Percentiles rank a stretch among this genome's conserved stretches.
These are phyloP conservation scores for Chaetomium globosum DNA, from an alignment of 2,329 filamentous ascomycete genomes.

Conservation along the genomic window DNA sequence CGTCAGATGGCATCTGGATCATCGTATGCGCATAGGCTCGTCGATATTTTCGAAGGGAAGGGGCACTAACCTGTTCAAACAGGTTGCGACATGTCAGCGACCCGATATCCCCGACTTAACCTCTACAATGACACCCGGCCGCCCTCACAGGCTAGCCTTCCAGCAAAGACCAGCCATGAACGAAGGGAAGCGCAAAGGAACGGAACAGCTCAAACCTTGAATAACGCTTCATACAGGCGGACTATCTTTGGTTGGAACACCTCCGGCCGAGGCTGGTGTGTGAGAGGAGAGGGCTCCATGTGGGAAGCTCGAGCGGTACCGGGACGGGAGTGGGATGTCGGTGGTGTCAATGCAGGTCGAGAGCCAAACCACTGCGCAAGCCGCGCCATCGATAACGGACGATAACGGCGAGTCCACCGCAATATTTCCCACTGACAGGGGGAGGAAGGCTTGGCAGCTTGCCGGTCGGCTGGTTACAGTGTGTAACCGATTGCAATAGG, in stretches of 20 bases:
- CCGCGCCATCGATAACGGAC: slow-evolving; percentile 11
- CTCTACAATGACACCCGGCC: neutral
- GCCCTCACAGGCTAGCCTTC: neutral
- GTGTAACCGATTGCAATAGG: neutral
- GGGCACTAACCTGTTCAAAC: slow-evolving; percentile 12
- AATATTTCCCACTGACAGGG: neutral
- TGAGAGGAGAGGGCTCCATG: slow-evolving; percentile 92
- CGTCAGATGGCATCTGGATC: slow-evolving; percentile 6
- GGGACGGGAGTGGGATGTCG: neutral
- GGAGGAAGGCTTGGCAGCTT: neutral
- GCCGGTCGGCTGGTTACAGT: neutral
- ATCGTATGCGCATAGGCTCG: neutral
- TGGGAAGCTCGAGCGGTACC: neutral
- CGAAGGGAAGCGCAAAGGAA: slow-evolving; percentile 24
- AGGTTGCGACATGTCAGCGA: slow-evolving; percentile 13
- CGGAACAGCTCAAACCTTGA: slow-evolving; percentile 59
- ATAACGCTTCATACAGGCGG: slow-evolving; percentile 81
- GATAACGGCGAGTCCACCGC: neutral
- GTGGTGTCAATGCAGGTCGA: neutral
- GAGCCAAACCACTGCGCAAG: slow-evolving; percentile 7
- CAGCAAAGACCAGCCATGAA: neutral
- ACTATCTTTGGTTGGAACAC: slow-evolving; percentile 94
- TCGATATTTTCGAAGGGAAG: too few species aligned
- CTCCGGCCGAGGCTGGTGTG: slow-evolving; percentile 86
- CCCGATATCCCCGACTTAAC: neutral